Evolutionary conservation across 495 filamentous ascomycete genomes (phyloP), one percentile per base, ranked within the genome.

Genomic region (Aspergillus sclerotiicarbonarius): DNA sequence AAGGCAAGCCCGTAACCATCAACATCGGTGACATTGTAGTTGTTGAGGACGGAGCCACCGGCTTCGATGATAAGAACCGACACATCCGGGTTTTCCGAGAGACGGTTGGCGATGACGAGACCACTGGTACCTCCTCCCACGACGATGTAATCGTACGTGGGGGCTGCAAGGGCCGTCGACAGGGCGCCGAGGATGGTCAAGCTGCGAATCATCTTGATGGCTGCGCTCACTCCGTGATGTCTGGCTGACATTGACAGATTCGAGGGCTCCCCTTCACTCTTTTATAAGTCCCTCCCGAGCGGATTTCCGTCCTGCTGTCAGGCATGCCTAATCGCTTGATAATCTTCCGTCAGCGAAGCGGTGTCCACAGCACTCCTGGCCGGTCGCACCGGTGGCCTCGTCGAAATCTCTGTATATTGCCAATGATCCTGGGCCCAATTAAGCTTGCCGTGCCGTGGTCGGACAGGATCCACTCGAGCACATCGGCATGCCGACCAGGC

Each of bases 61-160:
- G 82, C 81, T 67, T 87, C 83, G 29, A 84, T 74, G 18, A 86
- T 71, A 0, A 74, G 74, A 12, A 86, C 77, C 6, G 62, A 74
- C 30, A 80, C 51, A 48, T 71, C 63, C 2, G 75, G 63, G 50
- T 77, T 63, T 59, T 80, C 78, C 18, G 46, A 30, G 8, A 49
- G 20, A 20, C 46, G 46, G 21, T 49, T 49, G 46, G 46, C 46
- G 6, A 49, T 13, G 19, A 49, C 46, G 9, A 49, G 20, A 20
- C 46, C 46, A 21, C 21, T 30, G 21, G 46, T 49, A 13, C 46
- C 46, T 15, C 46, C 46, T 6, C 46, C 46, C 19, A 49, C 19
- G 13, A 49, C 15, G 46, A 49, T 15, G 5, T 29, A 49, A 13
- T 49, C 46, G 19, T 25, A 47, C 9, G 18, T 20, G 45, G 19